Base-by-base conservation (phyloP, 2,329 filamentous ascomycete genomes). In the Cercospora zeina region DNA sequence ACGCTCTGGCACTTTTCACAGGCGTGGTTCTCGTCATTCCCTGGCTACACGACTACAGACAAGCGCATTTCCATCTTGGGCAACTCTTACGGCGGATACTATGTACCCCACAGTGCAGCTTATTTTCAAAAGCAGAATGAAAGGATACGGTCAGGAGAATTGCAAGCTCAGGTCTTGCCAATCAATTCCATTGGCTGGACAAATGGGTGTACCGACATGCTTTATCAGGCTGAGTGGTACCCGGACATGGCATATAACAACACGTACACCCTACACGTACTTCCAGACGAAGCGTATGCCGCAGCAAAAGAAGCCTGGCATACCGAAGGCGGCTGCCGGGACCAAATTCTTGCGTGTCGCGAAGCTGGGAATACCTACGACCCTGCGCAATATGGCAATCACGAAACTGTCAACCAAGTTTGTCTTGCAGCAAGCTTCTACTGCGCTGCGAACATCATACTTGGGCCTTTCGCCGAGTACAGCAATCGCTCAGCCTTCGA, bases 131-230 rank as follows among this genome's bases (percentile, higher is more conserved):
- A 81, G 57, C 86, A 90, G 74, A 91, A 91, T 67, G 73, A 77
- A 7, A 78, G 78, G 54, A 81, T 83, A 24, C 70, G 74, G 14
- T 80, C 78, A 45, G 65, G 68, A 8, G 47, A 63, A 4, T 13
- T 68, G 39, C 19, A 66, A 2, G 63, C 63, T 3, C 75, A 84
- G 6, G 80, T 84, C 37, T 82, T 89, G 39, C 80, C 83, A 39
- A 77, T 91, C 2, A 77, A 76, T 8, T 84, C 87, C 0, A 74
- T 90, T 0, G 87, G 87, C 21, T 87, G 90, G 63, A 78, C 89
- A 62, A 90, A 90, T 71, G 88, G 87, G n/a, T 86, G 86, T 69
- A 78, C 90, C 34, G 89, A 91, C 69, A 78, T 82, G 65, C 73
- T 85, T 16, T 78, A 84, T 1, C 86, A 90, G 75, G 77, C 76